Conservation (phyloP, 2,329 filamentous ascomycete species). For the Fusarium succisae region DNA sequence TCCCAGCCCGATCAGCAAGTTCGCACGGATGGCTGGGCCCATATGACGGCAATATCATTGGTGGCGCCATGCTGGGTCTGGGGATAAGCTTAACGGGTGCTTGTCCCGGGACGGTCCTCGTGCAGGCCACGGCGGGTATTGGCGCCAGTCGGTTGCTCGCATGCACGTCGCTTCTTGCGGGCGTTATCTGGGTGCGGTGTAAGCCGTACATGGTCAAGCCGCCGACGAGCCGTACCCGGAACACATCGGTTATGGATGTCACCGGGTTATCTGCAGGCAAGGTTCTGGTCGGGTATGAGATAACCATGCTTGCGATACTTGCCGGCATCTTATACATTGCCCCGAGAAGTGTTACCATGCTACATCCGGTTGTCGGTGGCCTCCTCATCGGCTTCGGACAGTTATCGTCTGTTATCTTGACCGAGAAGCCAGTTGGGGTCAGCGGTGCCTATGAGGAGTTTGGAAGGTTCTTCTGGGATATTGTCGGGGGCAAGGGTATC, state of each 20-base stretch:
- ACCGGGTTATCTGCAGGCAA: conserved; percentile 2
- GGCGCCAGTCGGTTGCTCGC: conserved; percentile 9
- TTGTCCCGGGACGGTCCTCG: conserved; percentile 18
- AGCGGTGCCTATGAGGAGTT: conserved; percentile 8
- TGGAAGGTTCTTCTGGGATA: background rate
- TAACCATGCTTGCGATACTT: background rate
- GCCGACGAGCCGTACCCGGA: conserved; percentile 9
- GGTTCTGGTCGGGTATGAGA: conserved; percentile 4
- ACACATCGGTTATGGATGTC: background rate
- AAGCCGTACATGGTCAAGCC: background rate
- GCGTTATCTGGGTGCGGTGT: background rate
- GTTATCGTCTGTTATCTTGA: conserved; percentile 1
- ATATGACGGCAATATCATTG: conserved; percentile 14
- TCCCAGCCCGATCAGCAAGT: background rate
- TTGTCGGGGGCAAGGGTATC: background rate
- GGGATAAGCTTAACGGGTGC: conserved; percentile 26
- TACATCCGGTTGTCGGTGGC: conserved; percentile 13
- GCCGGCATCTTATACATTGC: background rate
- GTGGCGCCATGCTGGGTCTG: conserved; percentile 16
- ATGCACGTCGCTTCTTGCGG: background rate
- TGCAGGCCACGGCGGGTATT: conserved; percentile 5
- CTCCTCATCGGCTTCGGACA: conserved; percentile 2
- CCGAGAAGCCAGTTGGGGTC: conserved; percentile 4
- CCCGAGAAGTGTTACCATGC: conserved; percentile 4
- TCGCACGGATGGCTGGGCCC: conserved; percentile 5